These are phyloP conservation scores for Cryptococcus sp. DNA, from an alignment of 1,284 basidiomycete species.

Conservation along the genomic window DNA sequence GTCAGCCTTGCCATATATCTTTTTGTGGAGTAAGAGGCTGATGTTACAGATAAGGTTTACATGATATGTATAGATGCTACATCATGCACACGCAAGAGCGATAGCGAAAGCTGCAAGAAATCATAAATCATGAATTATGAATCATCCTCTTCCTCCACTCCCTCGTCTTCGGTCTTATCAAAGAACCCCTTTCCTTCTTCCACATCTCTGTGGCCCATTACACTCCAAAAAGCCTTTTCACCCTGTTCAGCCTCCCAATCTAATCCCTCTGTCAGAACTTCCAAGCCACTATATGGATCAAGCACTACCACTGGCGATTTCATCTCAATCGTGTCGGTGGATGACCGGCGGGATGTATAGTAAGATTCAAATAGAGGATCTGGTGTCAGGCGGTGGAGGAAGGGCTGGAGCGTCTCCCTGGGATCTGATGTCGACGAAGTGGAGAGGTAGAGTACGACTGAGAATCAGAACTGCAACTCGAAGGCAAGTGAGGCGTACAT, in stretches of 20 bases:
- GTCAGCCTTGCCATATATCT: neutral
- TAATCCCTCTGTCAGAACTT: conserved; percentile 36
- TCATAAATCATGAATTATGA: neutral
- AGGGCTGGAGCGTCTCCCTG: conserved; percentile 20
- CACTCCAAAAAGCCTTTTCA: conserved; percentile 26
- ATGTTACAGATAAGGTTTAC: neutral
- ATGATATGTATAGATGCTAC: neutral
- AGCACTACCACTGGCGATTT: conserved; percentile 16
- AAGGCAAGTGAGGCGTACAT: conserved; percentile 55
- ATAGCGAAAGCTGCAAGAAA: neutral
- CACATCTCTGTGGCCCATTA: conserved; percentile 17
- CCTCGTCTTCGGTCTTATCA: conserved; percentile 51
- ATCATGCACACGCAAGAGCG: too few relatives aligned
- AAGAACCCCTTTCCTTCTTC: conserved; percentile 46
- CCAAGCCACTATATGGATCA: conserved; percentile 25
- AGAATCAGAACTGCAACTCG: neutral
- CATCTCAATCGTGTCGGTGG: neutral
- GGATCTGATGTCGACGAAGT: conserved; percentile 1
- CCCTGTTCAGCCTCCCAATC: conserved; percentile 42
- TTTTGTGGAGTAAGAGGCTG: too few relatives aligned
- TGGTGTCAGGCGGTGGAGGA: conserved; percentile 18
- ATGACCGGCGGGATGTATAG: conserved; percentile 13
- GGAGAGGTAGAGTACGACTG: conserved; percentile 49
- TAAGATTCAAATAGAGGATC: conserved; percentile 26
- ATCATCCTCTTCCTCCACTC: conserved; percentile 34